A percentile compares a stretch with the other conserved stretches of the same genome.
Evolutionary conservation across 2,329 filamentous ascomycete species (phyloP).

Genomic region (Trichoderma sp.): DNA sequence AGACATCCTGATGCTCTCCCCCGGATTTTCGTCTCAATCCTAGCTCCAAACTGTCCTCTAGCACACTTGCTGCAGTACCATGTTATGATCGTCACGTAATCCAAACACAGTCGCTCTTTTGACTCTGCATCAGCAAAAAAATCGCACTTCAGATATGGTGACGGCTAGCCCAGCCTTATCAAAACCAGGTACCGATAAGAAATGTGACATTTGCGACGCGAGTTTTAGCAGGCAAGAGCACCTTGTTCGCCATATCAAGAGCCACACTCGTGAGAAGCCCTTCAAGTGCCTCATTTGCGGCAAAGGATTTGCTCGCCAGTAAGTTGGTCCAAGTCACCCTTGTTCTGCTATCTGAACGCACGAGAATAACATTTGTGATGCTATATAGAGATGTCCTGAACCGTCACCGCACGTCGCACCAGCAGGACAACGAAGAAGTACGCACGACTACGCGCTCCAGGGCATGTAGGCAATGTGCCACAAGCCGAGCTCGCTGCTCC

Average conservation of each 20-base stretch:
- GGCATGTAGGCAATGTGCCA: background rate
- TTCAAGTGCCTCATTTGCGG: background rate
- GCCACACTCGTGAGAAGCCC: background rate
- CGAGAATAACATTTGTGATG: background rate
- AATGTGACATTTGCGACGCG: background rate
- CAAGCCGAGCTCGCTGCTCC: background rate
- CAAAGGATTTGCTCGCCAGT: background rate
- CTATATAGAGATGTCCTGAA: background rate
- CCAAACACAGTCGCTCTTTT: background rate
- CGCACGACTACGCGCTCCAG: background rate
- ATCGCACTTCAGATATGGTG: background rate
- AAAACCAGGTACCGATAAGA: background rate
- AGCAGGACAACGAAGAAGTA: background rate
- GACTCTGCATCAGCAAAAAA: background rate
- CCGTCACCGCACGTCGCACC: background rate
- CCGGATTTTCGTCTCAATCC: no score
- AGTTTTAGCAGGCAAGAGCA: background rate
- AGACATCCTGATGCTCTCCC: background rate
- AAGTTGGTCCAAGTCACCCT: background rate
- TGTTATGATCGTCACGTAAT: no score
- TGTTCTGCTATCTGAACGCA: background rate
- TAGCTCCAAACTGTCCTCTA: background rate
- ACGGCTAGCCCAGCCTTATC: background rate
- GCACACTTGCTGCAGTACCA: background rate
- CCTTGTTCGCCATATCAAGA: background rate